Base-by-base conservation (phyloP, 163 green algal species). In the Coccomyxa subellipsoidea region DNA sequence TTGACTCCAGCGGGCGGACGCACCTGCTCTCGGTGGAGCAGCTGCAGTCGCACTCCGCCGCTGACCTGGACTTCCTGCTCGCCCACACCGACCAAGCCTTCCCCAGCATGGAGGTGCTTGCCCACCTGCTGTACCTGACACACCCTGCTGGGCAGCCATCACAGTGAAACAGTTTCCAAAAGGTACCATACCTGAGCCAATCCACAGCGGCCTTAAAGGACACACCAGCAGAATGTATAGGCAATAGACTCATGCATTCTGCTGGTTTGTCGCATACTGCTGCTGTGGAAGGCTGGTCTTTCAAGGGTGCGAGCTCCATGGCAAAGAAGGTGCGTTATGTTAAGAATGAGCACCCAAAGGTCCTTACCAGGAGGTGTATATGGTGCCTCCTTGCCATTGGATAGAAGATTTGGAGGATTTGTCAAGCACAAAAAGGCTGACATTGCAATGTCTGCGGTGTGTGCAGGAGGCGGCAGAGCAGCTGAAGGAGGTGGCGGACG, bases 51-150 rank as follows among this genome's bases (percentile, higher is more conserved):
- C 9, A 29, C 3, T 47, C 77, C 23, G 40, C 47, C 15, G 53
- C 31, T 29, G 77, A 81, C n/a, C 77, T 81, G n/a, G 77, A 75
- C 12, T 69, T 53, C 7, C 31, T 39, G 47, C 47, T 81, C 8
- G 5, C 77, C 31, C 31, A 31, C 47, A 38, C 32, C 18, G 37
- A 32, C 27, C 47, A 75, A 47, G 38, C 31, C 40, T 32, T 80
- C n/a, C 76, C 47, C 47, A 75, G 47, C 77, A 40, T 81, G 7
- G 38, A 81, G 77, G 77, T 81, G n/a, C n/a, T 18, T n/a, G 10
- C 27, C 4, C 12, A 53, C 77, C 34, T 59, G 36, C 73, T 12
- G 15, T 75, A 35, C 23, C 12, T 31, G 10, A 25, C 23, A 34
- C 23, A 12, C 25, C 27, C 25, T 15, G 18, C 27, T 75, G 66